phyloP scores from a whole-genome alignment of 1,139 yeast genomes.

The Kodamaea sp. region DNA sequence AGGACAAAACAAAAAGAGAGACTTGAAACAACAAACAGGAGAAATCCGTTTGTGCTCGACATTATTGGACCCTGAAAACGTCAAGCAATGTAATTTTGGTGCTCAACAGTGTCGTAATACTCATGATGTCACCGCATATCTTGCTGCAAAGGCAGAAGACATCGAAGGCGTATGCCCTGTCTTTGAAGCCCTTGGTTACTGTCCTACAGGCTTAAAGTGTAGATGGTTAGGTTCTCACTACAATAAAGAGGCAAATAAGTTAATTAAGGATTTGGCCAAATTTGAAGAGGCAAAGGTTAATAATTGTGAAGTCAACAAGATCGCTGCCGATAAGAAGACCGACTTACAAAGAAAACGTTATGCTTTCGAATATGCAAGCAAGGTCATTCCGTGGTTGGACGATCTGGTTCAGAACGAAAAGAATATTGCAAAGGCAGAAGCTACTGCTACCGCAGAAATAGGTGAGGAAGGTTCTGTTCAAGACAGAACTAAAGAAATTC shows the following conservation, averaged over 20 bases:
- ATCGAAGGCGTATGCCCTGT: constrained; percentile 81
- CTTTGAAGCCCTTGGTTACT: constrained; percentile 72
- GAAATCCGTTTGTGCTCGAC: constrained; percentile 64
- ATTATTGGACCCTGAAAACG: constrained; percentile 49
- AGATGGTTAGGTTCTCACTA: constrained; percentile 84
- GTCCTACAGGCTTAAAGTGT: constrained; percentile 91
- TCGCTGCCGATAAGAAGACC: constrained; percentile 50
- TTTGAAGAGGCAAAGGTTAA: constrained; percentile 30
- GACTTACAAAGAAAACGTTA: constrained; percentile 62
- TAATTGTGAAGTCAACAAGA: constrained; percentile 65
- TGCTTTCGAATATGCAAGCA: constrained; percentile 52
- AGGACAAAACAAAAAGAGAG: constrained; percentile 91
- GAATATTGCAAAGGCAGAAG: constrained; percentile 33
- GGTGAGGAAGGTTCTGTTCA: constrained; percentile 20
- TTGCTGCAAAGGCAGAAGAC: constrained; percentile 66
- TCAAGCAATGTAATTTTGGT: constrained; percentile 61
- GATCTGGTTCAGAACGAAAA: constrained; percentile 37
- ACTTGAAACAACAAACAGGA: constrained; percentile 67
- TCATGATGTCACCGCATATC: constrained; percentile 68
- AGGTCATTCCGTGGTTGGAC: constrained; percentile 55
- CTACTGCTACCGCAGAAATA: constrained; percentile 16
- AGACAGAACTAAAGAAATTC: constrained; percentile 29
- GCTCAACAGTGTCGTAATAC: constrained; percentile 67
- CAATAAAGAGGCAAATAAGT: constrained; percentile 42
- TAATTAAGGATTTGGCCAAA: constrained; percentile 42